Evolutionary conservation across 352 stramenopile genomes (phyloP).

Genomic region (Phytophthora fragariae): DNA sequence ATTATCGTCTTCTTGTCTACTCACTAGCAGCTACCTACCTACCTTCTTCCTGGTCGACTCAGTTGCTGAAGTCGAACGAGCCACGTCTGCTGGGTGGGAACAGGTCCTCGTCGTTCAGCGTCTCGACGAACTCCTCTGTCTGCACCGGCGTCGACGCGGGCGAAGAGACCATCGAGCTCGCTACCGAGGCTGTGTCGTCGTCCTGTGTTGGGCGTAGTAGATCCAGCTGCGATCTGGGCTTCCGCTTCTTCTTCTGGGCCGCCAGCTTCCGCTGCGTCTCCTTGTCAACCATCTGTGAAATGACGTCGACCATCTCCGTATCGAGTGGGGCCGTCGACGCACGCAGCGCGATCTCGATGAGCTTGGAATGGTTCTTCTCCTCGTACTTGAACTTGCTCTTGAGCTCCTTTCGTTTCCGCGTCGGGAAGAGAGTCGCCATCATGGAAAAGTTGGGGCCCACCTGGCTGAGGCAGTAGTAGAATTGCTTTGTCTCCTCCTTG

Average conservation of each 20-base stretch:
- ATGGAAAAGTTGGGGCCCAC: constrained; percentile 88
- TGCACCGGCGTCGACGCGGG: constrained; percentile 39
- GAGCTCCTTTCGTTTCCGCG: constrained; percentile 82
- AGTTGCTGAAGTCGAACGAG: constrained; percentile 80
- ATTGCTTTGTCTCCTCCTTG: constrained; percentile 89
- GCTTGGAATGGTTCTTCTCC: constrained; percentile 74
- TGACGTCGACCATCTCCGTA: constrained; percentile 84
- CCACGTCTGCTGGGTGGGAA: constrained; percentile 59
- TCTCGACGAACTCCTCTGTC: constrained; percentile 53
- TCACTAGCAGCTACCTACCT: neutral
- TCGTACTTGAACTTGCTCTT: constrained; percentile 92
- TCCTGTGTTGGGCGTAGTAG: constrained; percentile 18
- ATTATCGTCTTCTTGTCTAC: constrained; percentile 17
- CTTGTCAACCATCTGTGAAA: constrained; percentile 82
- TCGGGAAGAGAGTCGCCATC: constrained; percentile 87
- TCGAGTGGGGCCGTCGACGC: constrained; percentile 76
- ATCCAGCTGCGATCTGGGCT: constrained; percentile 24
- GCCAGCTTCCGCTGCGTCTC: constrained; percentile 65
- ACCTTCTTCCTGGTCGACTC: neutral
- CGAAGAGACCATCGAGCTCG: constrained; percentile 37
- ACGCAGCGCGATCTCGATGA: constrained; percentile 86
- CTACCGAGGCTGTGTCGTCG: constrained; percentile 34
- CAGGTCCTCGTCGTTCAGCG: constrained; percentile 52
- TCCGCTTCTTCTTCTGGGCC: constrained; percentile 50
- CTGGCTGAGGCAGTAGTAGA: constrained; percentile 90